A percentile compares a stretch with the other conserved stretches of the same genome.
Evolutionary conservation across 495 filamentous ascomycete species (phyloP).

Genomic region (Pseudoneurospora amorphoporcata): DNA sequence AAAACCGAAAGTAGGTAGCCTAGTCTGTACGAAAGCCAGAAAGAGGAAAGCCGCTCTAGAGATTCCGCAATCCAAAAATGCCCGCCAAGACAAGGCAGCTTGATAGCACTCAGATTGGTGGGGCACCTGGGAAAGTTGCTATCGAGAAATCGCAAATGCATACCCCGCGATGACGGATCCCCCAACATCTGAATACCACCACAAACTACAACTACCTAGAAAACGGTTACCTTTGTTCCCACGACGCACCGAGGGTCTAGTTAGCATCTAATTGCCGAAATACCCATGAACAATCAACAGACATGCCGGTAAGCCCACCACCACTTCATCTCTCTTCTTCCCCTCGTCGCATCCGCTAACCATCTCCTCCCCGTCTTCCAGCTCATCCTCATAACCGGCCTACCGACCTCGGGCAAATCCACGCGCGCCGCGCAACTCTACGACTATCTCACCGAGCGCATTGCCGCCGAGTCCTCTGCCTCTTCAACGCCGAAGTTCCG

Average conservation of each 20-base stretch:
- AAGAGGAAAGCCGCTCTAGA: neutral
- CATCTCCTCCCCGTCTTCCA: constrained; percentile 23
- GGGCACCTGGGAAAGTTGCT: neutral
- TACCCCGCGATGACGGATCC: neutral
- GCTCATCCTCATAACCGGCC: constrained; percentile 90
- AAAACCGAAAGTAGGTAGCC: neutral
- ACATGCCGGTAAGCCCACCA: neutral
- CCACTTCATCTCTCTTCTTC: neutral
- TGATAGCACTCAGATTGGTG: neutral
- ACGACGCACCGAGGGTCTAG: neutral
- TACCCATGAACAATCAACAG: neutral
- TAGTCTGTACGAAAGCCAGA: neutral
- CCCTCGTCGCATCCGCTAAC: neutral
- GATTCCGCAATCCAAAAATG: neutral
- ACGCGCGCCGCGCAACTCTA: constrained; percentile 73
- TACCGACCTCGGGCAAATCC: constrained; percentile 87
- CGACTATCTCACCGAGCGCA: constrained; percentile 48
- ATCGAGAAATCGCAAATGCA: neutral
- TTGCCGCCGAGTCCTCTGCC: constrained; percentile 22
- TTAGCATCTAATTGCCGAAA: neutral
- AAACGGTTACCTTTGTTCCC: neutral
- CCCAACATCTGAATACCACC: neutral
- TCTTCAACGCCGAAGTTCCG: constrained; percentile 31
- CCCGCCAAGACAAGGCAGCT: neutral
- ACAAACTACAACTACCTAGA: neutral